Percentiles rank a stretch among this genome's conserved stretches.
phyloP scores from a whole-genome alignment of 1,284 basidiomycete genomes.

The Naganishia cerealis region DNA sequence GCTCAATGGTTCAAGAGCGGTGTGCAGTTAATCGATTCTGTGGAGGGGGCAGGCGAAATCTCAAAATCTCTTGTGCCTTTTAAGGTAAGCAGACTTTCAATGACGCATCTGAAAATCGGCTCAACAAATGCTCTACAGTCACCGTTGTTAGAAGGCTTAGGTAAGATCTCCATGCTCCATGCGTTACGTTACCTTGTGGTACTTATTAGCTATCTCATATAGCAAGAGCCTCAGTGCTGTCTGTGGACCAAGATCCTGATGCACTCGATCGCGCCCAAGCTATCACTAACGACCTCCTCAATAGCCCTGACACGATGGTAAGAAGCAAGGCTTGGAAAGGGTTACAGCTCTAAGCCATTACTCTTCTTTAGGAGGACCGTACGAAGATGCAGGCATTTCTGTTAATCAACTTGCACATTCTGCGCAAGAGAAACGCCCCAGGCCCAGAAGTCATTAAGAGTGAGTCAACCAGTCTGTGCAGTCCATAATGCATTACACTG shows the following conservation, averaged over 20 bases:
- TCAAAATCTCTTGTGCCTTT: constrained; percentile 1
- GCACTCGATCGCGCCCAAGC: constrained; percentile 17
- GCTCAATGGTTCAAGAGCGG: constrained; percentile 14
- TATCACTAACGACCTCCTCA: constrained; percentile 14
- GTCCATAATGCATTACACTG: not conserved
- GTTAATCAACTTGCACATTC: constrained; percentile 13
- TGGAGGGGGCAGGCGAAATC: not conserved
- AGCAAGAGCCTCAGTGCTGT: constrained; percentile 18
- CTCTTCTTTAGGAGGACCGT: not conserved
- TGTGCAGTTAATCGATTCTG: constrained; percentile 5
- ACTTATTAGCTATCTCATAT: not conserved
- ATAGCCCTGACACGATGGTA: not conserved
- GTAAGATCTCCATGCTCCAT: not conserved
- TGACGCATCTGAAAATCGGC: not conserved
- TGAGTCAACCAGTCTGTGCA: not conserved
- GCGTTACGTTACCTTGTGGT: no score
- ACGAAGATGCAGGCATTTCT: constrained; percentile 13
- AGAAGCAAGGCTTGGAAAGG: not conserved
- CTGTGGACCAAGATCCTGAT: constrained; percentile 9
- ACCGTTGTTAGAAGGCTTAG: constrained; percentile 17
- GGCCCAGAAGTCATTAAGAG: constrained; percentile 12
- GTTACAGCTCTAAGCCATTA: not conserved
- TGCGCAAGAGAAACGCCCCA: constrained; percentile 6
- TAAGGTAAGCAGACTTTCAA: not conserved
- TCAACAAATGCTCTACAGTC: not conserved